These are phyloP conservation scores for Apiotrichum sp. DNA, from an alignment of 1,284 basidiomycete species.

Conservation along the genomic window DNA sequence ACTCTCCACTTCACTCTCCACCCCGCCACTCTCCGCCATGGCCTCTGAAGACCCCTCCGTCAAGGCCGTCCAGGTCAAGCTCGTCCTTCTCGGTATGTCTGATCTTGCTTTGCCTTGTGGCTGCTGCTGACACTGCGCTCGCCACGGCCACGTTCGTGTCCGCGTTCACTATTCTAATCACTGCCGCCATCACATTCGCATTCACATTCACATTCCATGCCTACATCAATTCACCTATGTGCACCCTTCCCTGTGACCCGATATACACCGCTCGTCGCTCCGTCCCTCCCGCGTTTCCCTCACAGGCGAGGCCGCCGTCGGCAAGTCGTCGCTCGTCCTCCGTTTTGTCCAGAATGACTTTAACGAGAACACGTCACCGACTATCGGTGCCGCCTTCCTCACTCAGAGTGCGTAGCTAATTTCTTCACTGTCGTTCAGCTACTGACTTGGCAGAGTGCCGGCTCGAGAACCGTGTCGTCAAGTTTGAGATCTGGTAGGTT, in stretches of 20 bases:
- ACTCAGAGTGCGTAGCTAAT: constrained; percentile 35
- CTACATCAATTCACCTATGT: no score
- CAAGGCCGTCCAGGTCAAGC: constrained; percentile 84
- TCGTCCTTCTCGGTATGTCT: constrained; percentile 70
- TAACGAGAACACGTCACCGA: constrained; percentile 58
- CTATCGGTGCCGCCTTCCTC: constrained; percentile 87
- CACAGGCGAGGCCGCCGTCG: constrained; percentile 93
- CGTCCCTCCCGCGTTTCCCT: no score
- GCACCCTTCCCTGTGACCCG: no score
- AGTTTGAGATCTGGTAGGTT: constrained; percentile 49
- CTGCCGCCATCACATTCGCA: no score
- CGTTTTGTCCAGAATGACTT: constrained; percentile 68
- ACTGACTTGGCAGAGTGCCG: constrained; percentile 40
- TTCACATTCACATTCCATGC: no score
- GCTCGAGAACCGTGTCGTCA: constrained; percentile 48
- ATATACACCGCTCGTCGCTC: no score
- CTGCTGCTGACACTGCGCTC: background rate
- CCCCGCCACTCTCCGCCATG: constrained; percentile 17
- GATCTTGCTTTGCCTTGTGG: background rate
- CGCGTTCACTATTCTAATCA: no score
- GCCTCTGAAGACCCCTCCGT: constrained; percentile 50
- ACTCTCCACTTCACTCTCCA: background rate
- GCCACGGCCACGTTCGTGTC: background rate
- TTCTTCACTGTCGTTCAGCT: constrained; percentile 6
- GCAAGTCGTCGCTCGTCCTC: constrained; percentile 98